phyloP scores from a whole-genome alignment of 2,329 filamentous ascomycete genomes.

The Xylaria sp. region DNA sequence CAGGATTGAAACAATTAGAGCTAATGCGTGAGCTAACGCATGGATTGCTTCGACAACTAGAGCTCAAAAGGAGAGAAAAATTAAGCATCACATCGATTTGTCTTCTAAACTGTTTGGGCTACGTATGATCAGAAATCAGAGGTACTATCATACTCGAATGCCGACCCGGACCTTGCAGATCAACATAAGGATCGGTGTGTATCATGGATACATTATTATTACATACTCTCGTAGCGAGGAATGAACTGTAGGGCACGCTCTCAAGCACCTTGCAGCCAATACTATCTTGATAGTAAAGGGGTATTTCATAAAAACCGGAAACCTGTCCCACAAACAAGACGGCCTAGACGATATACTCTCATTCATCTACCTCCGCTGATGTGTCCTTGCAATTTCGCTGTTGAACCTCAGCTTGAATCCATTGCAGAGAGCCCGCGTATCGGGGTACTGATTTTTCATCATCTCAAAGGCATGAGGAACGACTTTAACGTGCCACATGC shows the following conservation, averaged over 20 bases:
- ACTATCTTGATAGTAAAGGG: constrained; percentile 8
- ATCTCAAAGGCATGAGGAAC: constrained; percentile 95
- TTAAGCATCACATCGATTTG: neutral
- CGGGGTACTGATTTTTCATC: constrained; percentile 87
- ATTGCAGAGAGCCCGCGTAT: constrained; percentile 95
- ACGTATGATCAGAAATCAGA: neutral
- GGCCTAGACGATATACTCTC: neutral
- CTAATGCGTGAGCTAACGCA: no score
- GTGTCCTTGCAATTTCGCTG: constrained; percentile 73
- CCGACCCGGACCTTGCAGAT: neutral
- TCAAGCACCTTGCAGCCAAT: constrained; percentile 1
- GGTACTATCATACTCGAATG: neutral
- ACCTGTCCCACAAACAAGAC: neutral
- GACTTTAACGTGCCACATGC: constrained; percentile 87
- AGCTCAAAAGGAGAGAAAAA: neutral
- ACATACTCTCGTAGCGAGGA: neutral
- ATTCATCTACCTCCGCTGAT: constrained; percentile 48
- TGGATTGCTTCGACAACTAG: no score
- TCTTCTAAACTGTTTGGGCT: constrained; percentile 1
- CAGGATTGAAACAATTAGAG: no score
- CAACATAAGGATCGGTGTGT: neutral
- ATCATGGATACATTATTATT: constrained; percentile 14
- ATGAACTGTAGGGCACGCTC: neutral
- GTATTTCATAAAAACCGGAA: neutral
- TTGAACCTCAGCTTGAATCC: constrained; percentile 90